A percentile compares a stretch with the other conserved stretches of the same genome.
phyloP scores from a whole-genome alignment of 148 eudicot genomes.

The Amaranthus palmeri region DNA sequence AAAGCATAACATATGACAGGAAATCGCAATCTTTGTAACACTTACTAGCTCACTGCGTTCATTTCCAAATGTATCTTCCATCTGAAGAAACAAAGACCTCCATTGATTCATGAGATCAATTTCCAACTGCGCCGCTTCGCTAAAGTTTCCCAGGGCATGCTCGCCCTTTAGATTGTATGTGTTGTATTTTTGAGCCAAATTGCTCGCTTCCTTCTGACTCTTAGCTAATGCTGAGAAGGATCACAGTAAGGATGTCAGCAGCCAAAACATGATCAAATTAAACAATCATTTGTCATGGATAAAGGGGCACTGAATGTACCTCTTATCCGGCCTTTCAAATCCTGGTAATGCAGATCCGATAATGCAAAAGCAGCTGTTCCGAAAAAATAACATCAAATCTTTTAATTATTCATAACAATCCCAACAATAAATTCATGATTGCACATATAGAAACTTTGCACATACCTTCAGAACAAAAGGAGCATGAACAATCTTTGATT shows the following conservation, averaged over 20 bases:
- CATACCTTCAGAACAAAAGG: conserved; percentile 79
- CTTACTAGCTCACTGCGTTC: conserved; percentile 80
- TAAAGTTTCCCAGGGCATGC: conserved; percentile 31
- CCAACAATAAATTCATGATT: neutral
- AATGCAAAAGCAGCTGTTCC: conserved; percentile 71
- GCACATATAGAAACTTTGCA: neutral
- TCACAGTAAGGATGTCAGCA: neutral
- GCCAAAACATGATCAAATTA: neutral
- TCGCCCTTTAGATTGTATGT: conserved; percentile 27
- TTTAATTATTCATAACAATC: neutral
- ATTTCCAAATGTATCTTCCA: conserved; percentile 43
- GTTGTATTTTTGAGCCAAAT: conserved; percentile 43
- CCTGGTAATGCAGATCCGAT: conserved; percentile 85
- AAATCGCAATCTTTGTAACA: neutral
- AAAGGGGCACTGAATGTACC: conserved; percentile 28
- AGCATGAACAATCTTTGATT: conserved; percentile 64
- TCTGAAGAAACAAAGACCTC: conserved; percentile 65
- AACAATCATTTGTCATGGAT: neutral
- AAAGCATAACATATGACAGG: neutral
- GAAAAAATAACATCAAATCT: neutral
- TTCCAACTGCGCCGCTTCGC: conserved; percentile 30
- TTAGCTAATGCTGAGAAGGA: conserved; percentile 43
- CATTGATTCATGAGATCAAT: conserved; percentile 59
- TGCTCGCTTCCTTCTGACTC: conserved; percentile 70
- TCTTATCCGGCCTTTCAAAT: conserved; percentile 67